Evolutionary conservation across 805 yeast genomes (phyloP).

Genomic region (Debaryomyces tyrocola): DNA sequence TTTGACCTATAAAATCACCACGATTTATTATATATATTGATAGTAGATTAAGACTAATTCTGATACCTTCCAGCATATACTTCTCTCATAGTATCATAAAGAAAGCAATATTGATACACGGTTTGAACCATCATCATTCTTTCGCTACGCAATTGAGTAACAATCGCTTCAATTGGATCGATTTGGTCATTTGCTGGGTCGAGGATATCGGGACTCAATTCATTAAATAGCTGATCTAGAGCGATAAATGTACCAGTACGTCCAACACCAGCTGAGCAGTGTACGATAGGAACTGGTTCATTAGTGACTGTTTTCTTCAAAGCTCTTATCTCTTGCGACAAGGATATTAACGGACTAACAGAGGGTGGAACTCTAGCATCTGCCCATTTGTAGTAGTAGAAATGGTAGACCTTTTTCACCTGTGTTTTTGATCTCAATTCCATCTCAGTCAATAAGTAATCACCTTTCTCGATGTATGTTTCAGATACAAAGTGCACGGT

Average conservation of each 20-base stretch:
- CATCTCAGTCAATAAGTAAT: constrained; percentile 26
- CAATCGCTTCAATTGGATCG: constrained; percentile 31
- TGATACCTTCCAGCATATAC: neutral
- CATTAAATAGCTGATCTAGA: constrained; percentile 30
- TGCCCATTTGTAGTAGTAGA: constrained; percentile 44
- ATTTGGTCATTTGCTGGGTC: neutral
- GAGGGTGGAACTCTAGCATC: constrained; percentile 43
- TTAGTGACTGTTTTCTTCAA: constrained; percentile 2
- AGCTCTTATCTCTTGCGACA: constrained; percentile 19
- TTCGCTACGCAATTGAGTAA: constrained; percentile 26
- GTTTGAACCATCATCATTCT: constrained; percentile 49
- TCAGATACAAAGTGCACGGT: constrained; percentile 17
- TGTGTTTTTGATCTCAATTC: constrained; percentile 16
- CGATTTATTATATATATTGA: too few relatives aligned
- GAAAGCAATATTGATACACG: constrained; percentile 32
- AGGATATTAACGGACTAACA: constrained; percentile 26
- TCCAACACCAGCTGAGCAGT: constrained; percentile 53
- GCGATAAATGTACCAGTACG: constrained; percentile 44
- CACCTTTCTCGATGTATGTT: constrained; percentile 13
- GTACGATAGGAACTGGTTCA: constrained; percentile 27
- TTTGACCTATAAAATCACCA: neutral
- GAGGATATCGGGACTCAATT: neutral
- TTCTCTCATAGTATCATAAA: constrained; percentile 29
- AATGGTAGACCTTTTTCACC: constrained; percentile 35
- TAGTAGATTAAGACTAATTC: neutral